Evolutionary conservation across 139 green algal genomes (phyloP), one percentile per base, ranked within the genome.

Genomic region (Coccomyxa sp.): DNA sequence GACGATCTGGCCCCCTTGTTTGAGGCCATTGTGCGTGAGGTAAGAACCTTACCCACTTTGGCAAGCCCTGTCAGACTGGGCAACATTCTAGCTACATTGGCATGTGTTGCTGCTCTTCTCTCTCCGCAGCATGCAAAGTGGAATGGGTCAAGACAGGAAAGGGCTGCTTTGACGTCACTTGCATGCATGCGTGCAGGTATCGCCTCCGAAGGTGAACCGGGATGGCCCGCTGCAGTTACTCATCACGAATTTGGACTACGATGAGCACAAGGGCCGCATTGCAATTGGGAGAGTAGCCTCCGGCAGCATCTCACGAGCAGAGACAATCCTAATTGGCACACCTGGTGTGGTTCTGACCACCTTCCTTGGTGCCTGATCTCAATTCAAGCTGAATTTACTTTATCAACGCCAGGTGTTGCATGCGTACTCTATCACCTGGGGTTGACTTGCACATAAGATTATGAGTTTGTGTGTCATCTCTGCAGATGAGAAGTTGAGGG

Each of bases 221-320:
- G 85, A 92, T 28, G 91, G 90, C 0, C 92, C 97, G 0, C 91
- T 98, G 79, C 96, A 99, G 93, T 88, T 99, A 89, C 93, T 98
- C 87, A 89, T 94, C 25, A 96, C 95, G 79, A 97, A 97, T 89
- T 92, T 99, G 30, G 96, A 98, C 86, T 98, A 95, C 25, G 95
- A 99, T 85, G 92, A 97, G 84, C 93, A 97, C 92, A 98, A 98
- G 92, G 96, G 96, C 75, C 93, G 96, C 84, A 98, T 99, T 80
- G 92, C 90, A 79, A 96, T 99, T 60, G 96, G 96, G 13, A 90
- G 96, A 25, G 91, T 98, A 60, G 90, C 86, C 57, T 88, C 87
- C 15, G 96, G 96, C 80, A 93, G 85, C 58, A 89, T 98, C 57
- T 91, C 79, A 31, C 93, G 92, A 67, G 92, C 88, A 23, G 83